Evolutionary conservation across 108 stramenopile genomes (phyloP).

Genomic region (Pseudonitzschia delicatissima): DNA sequence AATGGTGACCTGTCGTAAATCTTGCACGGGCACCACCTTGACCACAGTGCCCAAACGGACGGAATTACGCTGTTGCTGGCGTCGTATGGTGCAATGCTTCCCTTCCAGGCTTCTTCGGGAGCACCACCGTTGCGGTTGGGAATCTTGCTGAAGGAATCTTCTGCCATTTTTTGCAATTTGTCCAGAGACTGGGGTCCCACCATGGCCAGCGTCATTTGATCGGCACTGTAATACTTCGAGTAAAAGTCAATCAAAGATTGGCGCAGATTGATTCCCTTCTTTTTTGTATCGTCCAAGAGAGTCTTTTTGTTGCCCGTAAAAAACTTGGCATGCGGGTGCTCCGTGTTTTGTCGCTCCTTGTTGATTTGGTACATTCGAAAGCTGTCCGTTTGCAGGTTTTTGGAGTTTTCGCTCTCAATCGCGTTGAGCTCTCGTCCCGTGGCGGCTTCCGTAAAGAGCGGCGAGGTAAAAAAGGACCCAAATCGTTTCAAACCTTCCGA

Average conservation of each 20-base stretch:
- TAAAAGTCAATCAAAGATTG: constrained; percentile 89
- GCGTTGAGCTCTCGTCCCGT: constrained; percentile 92
- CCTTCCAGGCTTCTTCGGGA: constrained; percentile 72
- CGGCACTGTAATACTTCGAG: constrained; percentile 83
- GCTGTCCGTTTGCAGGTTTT: constrained; percentile 88
- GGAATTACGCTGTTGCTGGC: constrained; percentile 49
- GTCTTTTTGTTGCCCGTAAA: constrained; percentile 92
- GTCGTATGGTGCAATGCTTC: constrained; percentile 49
- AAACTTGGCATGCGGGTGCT: constrained; percentile 92
- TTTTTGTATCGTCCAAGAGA: constrained; percentile 64
- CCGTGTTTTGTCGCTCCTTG: constrained; percentile 77
- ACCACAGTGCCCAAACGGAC: constrained; percentile 53
- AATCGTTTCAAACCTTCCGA: constrained; percentile 82
- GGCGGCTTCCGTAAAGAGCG: constrained; percentile 81
- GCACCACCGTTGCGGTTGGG: constrained; percentile 50
- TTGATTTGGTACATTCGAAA: constrained; percentile 87
- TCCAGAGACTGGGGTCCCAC: constrained; percentile 76
- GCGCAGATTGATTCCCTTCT: constrained; percentile 73
- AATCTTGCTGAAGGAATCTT: constrained; percentile 72
- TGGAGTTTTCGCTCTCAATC: constrained; percentile 92
- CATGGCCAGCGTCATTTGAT: constrained; percentile 90
- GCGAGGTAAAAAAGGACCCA: constrained; percentile 88
- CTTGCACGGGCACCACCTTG: constrained; percentile 79
- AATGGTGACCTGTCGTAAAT: constrained; percentile 71
- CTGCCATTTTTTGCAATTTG: constrained; percentile 67